phyloP scores from a whole-genome alignment of 2,329 filamentous ascomycete species.

The Ciborinia camelliae region DNA sequence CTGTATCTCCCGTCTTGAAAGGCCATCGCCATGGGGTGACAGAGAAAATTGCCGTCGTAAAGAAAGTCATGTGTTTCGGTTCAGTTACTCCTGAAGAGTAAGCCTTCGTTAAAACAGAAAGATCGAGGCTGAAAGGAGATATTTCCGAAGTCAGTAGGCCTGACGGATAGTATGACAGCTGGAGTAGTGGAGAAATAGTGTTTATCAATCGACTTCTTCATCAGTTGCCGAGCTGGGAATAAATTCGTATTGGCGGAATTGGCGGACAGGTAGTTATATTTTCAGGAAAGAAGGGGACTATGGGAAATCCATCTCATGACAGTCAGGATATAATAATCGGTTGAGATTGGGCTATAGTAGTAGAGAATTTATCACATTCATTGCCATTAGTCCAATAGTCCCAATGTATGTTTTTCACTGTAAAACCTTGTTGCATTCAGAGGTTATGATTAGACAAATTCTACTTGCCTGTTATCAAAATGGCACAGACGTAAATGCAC shows the following conservation, averaged over 20 bases:
- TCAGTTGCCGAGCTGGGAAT: not conserved
- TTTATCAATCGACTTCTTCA: not conserved
- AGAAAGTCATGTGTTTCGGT: not conserved
- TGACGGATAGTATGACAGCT: too few species aligned
- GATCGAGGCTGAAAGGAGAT: too few species aligned
- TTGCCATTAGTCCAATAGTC: not conserved
- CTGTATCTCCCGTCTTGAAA: not conserved
- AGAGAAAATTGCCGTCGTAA: not conserved
- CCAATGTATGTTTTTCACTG: not conserved
- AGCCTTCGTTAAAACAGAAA: rapidly evolving
- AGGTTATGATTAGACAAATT: not conserved
- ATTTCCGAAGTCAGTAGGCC: rapidly evolving
- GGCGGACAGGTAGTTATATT: not conserved
- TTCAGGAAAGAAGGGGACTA: too few species aligned
- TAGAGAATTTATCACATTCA: not conserved
- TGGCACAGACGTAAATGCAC: not conserved
- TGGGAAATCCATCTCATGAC: not conserved
- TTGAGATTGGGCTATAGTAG: not conserved
- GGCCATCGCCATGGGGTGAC: not conserved
- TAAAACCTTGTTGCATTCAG: not conserved
- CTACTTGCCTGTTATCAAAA: not conserved
- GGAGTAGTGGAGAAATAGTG: rapidly evolving
- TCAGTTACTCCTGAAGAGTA: not conserved
- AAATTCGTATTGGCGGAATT: not conserved
- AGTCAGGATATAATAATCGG: too few species aligned